phyloP scores from a whole-genome alignment of 352 stramenopile species.

The Blastocystis sp. region DNA sequence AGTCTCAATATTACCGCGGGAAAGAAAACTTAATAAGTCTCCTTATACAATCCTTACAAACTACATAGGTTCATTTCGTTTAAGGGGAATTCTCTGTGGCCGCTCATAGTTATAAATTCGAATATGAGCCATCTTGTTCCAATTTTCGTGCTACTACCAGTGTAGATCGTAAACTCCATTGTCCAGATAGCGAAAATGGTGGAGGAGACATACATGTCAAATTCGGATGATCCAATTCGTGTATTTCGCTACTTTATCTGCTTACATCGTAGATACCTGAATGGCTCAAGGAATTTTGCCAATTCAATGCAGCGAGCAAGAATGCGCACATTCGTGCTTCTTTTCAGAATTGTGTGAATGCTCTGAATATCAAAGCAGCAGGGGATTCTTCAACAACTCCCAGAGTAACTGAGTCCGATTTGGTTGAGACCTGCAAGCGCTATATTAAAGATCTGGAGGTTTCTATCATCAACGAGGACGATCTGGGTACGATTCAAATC shows the following conservation, averaged over 20 bases:
- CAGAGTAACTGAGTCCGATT: background rate
- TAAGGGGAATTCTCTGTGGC: background rate
- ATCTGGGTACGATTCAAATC: background rate
- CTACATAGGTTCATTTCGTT: background rate
- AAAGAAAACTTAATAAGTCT: background rate
- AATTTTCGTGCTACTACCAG: background rate
- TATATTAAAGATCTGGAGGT: background rate
- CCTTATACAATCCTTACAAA: background rate
- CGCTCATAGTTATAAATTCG: background rate
- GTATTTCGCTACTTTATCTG: background rate
- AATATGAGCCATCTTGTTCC: background rate
- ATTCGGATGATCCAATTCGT: background rate
- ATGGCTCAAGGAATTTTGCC: constrained; percentile 20
- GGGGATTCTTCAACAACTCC: background rate
- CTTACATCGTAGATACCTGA: background rate
- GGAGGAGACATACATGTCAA: background rate
- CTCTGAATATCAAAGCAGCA: background rate
- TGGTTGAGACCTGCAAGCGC: background rate
- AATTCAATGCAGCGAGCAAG: background rate
- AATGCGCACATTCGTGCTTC: constrained; percentile 6
- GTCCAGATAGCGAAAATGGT: background rate
- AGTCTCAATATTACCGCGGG: background rate
- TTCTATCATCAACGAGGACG: constrained; percentile 43
- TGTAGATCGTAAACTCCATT: constrained; percentile 13
- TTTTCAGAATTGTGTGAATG: background rate